Percentiles rank a stretch among this genome's conserved stretches.
These are phyloP conservation scores for Daldinia decipiens DNA, from an alignment of 495 filamentous ascomycete genomes.

Conservation along the genomic window DNA sequence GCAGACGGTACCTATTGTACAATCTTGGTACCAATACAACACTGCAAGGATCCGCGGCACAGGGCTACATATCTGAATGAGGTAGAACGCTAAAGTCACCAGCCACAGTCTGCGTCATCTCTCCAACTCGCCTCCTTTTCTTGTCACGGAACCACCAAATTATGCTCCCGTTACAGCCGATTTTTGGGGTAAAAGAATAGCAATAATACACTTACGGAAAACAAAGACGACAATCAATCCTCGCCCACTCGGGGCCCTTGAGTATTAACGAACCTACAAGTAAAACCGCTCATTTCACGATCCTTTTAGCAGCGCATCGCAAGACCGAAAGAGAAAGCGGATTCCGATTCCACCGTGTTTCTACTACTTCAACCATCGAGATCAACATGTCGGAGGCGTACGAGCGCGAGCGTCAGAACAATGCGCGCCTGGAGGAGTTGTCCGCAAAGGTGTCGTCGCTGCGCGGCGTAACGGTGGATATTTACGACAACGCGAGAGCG, in stretches of 20 bases:
- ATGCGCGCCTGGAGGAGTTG: slow-evolving; percentile 91
- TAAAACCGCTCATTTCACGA: slow-evolving; percentile 1
- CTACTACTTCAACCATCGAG: slow-evolving; percentile 1
- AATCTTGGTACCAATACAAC: slow-evolving; percentile 16
- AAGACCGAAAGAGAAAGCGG: neutral
- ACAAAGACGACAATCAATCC: slow-evolving; percentile 34
- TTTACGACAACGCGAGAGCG: slow-evolving; percentile 91
- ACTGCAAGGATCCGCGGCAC: neutral
- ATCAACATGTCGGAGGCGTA: slow-evolving; percentile 89
- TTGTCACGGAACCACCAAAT: slow-evolving; percentile 20
- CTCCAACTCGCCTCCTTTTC: slow-evolving; percentile 37
- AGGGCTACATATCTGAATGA: neutral
- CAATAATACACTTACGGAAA: slow-evolving; percentile 26
- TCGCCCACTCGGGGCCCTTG: slow-evolving; percentile 7
- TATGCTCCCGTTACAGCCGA: slow-evolving; percentile 23
- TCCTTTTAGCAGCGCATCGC: slow-evolving; percentile 2
- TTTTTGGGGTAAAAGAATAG: slow-evolving; percentile 25
- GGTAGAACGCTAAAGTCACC: slow-evolving; percentile 2
- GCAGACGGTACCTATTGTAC: slow-evolving; percentile 19
- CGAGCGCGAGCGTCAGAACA: slow-evolving; percentile 96
- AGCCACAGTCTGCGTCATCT: slow-evolving; percentile 42
- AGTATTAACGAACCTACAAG: neutral
- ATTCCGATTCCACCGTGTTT: neutral
- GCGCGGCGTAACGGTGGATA: slow-evolving; percentile 96
- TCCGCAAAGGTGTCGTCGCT: slow-evolving; percentile 89